Conservation (phyloP, 2,329 filamentous ascomycete genomes). For the Botryotinia globosa region DNA sequence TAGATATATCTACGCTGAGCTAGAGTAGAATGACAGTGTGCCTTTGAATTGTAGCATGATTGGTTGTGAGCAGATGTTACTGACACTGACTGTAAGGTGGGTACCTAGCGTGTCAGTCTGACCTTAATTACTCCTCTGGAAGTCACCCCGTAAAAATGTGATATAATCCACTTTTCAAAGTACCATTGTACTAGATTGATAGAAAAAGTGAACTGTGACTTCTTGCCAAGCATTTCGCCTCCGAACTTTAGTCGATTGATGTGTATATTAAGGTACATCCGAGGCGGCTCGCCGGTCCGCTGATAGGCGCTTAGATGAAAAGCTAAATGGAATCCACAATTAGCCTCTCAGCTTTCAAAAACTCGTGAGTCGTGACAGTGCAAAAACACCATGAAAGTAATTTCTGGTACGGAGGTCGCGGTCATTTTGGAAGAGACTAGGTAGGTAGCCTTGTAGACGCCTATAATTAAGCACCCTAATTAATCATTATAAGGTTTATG, state of each 20-base stretch:
- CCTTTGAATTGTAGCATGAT: neutral
- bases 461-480: too few species aligned
- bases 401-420: too few species aligned
- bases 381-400: neutral
- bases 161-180: neutral
- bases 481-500: too few species aligned
- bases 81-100: too few species aligned
- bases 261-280: neutral
- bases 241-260: constrained; percentile 3
- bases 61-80: neutral
- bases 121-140: neutral
- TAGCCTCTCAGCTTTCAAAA: neutral
- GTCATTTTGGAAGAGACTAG: too few species aligned
- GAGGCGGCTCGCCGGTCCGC: constrained; percentile 11
- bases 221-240: constrained; percentile 1
- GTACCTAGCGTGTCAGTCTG: neutral
- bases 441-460: too few species aligned
- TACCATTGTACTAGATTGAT: neutral
- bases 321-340: neutral
- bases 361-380: neutral
- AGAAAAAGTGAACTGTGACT: neutral
- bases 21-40: neutral
- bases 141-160: neutral
- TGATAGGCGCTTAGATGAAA: constrained; percentile 1
- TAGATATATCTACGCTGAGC: neutral